Evolutionary conservation across 495 filamentous ascomycete genomes (phyloP).

Genomic region (Sabuloglossum arenarium): DNA sequence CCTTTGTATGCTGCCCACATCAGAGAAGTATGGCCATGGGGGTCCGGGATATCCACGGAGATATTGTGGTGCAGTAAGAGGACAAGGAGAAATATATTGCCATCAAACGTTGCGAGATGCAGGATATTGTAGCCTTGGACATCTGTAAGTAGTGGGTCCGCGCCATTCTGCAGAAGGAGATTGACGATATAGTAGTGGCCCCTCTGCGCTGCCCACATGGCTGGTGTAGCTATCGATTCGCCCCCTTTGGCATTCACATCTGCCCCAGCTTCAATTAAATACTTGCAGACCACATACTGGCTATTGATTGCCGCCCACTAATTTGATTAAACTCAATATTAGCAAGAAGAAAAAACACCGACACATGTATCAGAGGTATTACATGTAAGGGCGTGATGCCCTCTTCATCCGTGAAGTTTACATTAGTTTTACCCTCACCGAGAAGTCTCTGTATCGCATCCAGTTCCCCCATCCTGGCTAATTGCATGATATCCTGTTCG

Average conservation of each 20-base stretch:
- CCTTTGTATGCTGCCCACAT: slow-evolving; percentile 99
- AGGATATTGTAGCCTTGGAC: slow-evolving; percentile 92
- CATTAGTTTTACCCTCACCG: slow-evolving; percentile 56
- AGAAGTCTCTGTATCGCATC: slow-evolving; percentile 73
- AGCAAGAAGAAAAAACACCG: background rate
- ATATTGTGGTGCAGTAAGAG: slow-evolving; percentile 81
- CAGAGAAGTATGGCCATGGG: slow-evolving; percentile 71
- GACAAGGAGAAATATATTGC: slow-evolving; percentile 82
- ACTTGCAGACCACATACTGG: slow-evolving; percentile 88
- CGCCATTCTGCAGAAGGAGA: slow-evolving; percentile 66
- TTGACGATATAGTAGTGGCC: slow-evolving; percentile 77
- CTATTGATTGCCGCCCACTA: slow-evolving; percentile 99
- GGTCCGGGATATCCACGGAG: slow-evolving; percentile 72
- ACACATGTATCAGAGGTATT: slow-evolving; percentile 14
- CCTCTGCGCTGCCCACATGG: slow-evolving; percentile 90
- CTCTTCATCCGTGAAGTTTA: slow-evolving; percentile 67
- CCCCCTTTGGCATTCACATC: slow-evolving; percentile 89
- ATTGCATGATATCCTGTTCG: slow-evolving; percentile 86
- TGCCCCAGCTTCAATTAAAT: slow-evolving; percentile 73
- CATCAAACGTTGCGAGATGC: slow-evolving; percentile 90
- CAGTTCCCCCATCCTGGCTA: slow-evolving; percentile 76
- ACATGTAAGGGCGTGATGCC: slow-evolving; percentile 93
- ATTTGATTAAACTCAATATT: slow-evolving; percentile 13
- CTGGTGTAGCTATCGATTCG: slow-evolving; percentile 77
- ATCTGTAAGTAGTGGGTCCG: slow-evolving; percentile 74